Base-by-base conservation (phyloP, 495 filamentous ascomycete genomes). In the Tetracladium setigerum region DNA sequence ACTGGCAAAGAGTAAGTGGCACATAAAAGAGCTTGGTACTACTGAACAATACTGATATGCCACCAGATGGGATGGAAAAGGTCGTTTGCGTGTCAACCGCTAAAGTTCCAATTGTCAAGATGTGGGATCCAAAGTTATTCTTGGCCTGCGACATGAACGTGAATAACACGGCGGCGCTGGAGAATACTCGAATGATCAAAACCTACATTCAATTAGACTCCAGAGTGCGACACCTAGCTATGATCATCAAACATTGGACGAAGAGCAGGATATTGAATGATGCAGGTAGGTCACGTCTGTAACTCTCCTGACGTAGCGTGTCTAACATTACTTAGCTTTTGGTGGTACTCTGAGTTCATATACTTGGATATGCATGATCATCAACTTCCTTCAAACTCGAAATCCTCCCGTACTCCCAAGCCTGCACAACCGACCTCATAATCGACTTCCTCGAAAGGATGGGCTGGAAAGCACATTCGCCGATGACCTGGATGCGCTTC, bases 311-410 rank as follows among this genome's bases (percentile, higher is more conserved):
- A 2, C 15, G 43, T 2, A 30, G 12, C 4, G 5, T 13, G 5
- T 30, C 44, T 50, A 42, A 47, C 22, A 19, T 39, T 41, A 17
- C 10, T 30, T 57, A 95, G 91, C 85, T 32, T 81, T 90, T 57
- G 92, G 94, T 46, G 94, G 89, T 36, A 98, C 92, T 6, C 70
- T 98, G 18, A 96, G 92, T 63, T 97, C 94, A 9, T 98, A 98
- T 59, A 95, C 92, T n/a, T 98, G 92, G 92, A 96, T 95, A 62
- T 97, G 92, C 69, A 80, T 97, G 78, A 95, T 97, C 53, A 83
- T 98, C 56, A 92, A 89, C 50, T 98, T 97, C 62, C 74, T 98
- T 30, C 92, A 98, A 65, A 84, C 86, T 27, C 79, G 92, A 56
- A 73, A 88, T 49, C 89, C 91, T 36, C 90, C 90, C 0, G 76